Evolutionary conservation across 1,139 yeast genomes (phyloP).

Genomic region (Diutina rugosa): DNA sequence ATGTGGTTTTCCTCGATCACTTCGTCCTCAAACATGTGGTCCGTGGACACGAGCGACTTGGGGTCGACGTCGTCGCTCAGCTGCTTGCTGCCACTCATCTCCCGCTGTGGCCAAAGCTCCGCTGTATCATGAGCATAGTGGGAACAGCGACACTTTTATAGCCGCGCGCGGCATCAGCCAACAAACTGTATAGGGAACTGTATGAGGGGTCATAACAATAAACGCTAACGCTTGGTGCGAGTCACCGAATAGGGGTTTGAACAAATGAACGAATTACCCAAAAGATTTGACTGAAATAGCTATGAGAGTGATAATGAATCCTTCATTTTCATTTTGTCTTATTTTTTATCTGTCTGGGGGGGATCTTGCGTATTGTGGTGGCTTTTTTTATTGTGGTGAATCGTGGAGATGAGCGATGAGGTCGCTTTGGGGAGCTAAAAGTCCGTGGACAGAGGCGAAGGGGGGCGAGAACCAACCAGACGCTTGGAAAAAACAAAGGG

Average conservation of each 20-base stretch:
- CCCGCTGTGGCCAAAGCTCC: not conserved
- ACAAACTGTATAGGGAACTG: not conserved
- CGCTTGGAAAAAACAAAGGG: too few species aligned
- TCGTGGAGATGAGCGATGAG: not conserved
- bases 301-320: too few species aligned
- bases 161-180: not conserved
- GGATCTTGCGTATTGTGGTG: not conserved
- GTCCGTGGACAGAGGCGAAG: not conserved
- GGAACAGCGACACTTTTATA: not conserved
- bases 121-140: not conserved
- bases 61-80: not conserved
- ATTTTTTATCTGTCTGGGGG: too few species aligned
- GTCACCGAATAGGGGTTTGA: too few species aligned
- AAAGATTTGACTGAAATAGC: too few species aligned
- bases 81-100: not conserved
- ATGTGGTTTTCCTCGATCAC: not conserved
- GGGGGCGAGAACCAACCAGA: not conserved
- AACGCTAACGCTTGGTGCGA: not conserved
- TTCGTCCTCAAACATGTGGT: not conserved
- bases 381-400: not conserved
- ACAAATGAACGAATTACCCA: too few species aligned
- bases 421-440: not conserved
- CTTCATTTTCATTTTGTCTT: too few species aligned
- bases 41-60: not conserved
- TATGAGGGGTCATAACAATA: not conserved